Evolutionary conservation across 2,329 filamentous ascomycete species (phyloP).

Genomic region (Didymella pinodella): DNA sequence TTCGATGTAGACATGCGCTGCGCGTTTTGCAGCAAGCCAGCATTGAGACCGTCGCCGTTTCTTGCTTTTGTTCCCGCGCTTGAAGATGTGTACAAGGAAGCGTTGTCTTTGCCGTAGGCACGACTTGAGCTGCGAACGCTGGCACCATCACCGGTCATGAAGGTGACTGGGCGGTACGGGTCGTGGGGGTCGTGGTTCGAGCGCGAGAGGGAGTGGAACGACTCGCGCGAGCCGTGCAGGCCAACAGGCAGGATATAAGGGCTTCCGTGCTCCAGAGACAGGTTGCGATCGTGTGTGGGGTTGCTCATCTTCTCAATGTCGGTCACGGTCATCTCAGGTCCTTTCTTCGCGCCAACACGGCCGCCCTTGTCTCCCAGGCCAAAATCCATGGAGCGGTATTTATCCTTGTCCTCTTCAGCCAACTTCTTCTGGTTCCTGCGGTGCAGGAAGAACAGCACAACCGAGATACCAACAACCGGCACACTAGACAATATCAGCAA

Average conservation of each 20-base stretch:
- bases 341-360: slow-evolving; percentile 45
- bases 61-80: slow-evolving; percentile 57
- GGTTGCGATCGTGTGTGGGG: slow-evolving; percentile 54
- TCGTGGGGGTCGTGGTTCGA: slow-evolving; percentile 79
- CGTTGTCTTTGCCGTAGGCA: slow-evolving; percentile 49
- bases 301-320: slow-evolving; percentile 54
- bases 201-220: slow-evolving; percentile 83
- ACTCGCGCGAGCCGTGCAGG: slow-evolving; percentile 80
- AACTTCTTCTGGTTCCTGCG: slow-evolving; percentile 77
- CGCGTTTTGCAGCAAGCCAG: slow-evolving; percentile 63
- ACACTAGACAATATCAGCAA: slow-evolving; percentile 65
- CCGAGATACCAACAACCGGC: slow-evolving; percentile 71
- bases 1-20: slow-evolving; percentile 65
- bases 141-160: slow-evolving; percentile 58
- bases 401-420: slow-evolving; percentile 82
- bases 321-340: slow-evolving; percentile 67
- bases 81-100: slow-evolving; percentile 62
- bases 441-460: slow-evolving; percentile 79
- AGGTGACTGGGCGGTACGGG: slow-evolving; percentile 76
- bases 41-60: slow-evolving; percentile 57
- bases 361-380: slow-evolving; percentile 69
- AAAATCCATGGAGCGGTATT: slow-evolving; percentile 91
- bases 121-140: slow-evolving; percentile 47
- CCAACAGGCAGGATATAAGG: slow-evolving; percentile 94
- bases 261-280: slow-evolving; percentile 72